Evolutionary conservation across 2,329 filamentous ascomycete species (phyloP).

Genomic region (Pseudogymnoascus sp.): DNA sequence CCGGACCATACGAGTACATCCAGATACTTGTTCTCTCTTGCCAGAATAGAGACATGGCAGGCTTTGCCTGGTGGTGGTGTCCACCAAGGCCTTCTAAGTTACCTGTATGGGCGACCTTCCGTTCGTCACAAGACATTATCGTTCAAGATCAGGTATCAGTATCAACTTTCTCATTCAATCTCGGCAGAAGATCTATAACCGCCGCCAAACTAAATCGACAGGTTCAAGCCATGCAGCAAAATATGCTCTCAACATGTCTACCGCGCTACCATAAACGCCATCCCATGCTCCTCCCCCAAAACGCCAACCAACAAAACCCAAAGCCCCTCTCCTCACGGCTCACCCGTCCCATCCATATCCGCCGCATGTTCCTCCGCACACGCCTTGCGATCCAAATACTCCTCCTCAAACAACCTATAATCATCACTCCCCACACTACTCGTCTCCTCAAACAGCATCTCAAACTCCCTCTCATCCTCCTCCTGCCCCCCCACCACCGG

Average conservation of each 20-base stretch:
- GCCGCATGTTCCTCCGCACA: slow-evolving; percentile 23
- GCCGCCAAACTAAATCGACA: not conserved
- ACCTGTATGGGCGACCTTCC: too few species aligned
- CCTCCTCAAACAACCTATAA: slow-evolving; percentile 67
- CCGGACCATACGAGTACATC: too few species aligned
- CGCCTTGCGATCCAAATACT: slow-evolving; percentile 36
- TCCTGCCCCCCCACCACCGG: slow-evolving; percentile 45
- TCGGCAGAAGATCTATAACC: not conserved
- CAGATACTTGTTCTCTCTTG: not conserved
- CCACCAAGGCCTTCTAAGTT: too few species aligned
- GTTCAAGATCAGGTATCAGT: not conserved
- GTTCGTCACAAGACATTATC: not conserved
- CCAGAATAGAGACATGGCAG: not conserved
- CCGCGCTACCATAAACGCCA: not conserved
- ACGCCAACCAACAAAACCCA: not conserved
- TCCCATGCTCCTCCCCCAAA: not conserved
- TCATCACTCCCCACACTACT: slow-evolving; percentile 88
- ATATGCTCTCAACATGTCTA: not conserved
- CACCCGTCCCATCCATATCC: slow-evolving; percentile 15
- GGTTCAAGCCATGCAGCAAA: not conserved
- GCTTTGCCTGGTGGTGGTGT: not conserved
- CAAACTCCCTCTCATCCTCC: slow-evolving; percentile 54
- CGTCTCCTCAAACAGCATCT: slow-evolving; percentile 76
- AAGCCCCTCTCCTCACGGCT: not conserved
- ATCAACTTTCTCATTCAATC: not conserved